Conservation (phyloP, 2,329 filamentous ascomycete species). For the Neonectria hederae region DNA sequence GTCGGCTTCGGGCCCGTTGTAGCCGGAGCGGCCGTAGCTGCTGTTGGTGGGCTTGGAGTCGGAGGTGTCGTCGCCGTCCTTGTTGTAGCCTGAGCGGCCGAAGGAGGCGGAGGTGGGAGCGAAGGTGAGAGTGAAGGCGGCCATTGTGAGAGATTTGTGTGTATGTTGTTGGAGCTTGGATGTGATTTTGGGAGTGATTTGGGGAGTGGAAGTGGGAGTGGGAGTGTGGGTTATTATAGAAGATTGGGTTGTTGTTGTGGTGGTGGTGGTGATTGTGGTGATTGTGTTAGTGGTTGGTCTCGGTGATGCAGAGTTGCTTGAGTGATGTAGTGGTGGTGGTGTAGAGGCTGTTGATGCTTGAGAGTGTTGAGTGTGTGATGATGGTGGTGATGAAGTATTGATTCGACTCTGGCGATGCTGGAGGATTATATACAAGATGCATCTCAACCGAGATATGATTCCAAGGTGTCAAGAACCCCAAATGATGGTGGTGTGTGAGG, state of each 20-base stretch:
- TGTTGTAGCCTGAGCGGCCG: constrained; percentile 38
- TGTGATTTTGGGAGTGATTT: not conserved
- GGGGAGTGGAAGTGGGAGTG: too few species aligned
- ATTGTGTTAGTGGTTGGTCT: constrained; percentile 8
- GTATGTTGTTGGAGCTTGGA: not conserved
- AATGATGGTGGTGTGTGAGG: not conserved
- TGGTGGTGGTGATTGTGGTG: constrained; percentile 1
- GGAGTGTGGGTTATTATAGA: constrained; percentile 1
- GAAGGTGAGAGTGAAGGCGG: constrained; percentile 41
- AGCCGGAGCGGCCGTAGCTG: constrained; percentile 54
- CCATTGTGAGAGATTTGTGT: constrained; percentile 39
- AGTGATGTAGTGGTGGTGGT: constrained; percentile 2
- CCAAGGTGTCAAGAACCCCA: not conserved
- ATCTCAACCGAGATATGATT: constrained; percentile 6
- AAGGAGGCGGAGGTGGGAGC: constrained; percentile 38
- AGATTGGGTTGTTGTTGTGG: not conserved
- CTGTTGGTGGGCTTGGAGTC: constrained; percentile 41
- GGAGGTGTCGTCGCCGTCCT: constrained; percentile 38
- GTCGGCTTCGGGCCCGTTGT: constrained; percentile 53
- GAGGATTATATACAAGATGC: constrained; percentile 24
- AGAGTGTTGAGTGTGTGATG: constrained; percentile 17
- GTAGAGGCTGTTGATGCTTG: not conserved
- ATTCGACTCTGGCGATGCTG: constrained; percentile 2
- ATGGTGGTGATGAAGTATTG: constrained; percentile 21
- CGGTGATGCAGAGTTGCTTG: constrained; percentile 3